Conservation (phyloP, 1,284 basidiomycete genomes). For the Puccinia horiana region DNA sequence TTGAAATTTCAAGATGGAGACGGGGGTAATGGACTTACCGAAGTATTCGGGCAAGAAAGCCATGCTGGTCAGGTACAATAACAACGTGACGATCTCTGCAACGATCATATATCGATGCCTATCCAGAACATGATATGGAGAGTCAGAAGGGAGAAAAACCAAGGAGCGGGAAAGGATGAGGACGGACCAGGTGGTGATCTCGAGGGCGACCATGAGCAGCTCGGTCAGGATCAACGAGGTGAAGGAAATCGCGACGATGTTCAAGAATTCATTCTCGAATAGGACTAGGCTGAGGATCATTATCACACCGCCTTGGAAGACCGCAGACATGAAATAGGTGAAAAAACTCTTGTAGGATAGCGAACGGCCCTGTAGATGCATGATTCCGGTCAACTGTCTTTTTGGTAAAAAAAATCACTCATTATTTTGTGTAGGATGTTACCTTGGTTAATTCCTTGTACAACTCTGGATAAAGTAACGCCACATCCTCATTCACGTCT, state of each 20-base stretch:
- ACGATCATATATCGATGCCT: slow-evolving; percentile 97
- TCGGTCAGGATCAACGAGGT: slow-evolving; percentile 95
- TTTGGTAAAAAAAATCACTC: not conserved
- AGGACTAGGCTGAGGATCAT: slow-evolving; percentile 96
- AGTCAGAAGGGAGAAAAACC: not conserved
- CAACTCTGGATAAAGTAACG: slow-evolving; percentile 91
- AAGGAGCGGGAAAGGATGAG: not conserved
- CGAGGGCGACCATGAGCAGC: slow-evolving; percentile 96
- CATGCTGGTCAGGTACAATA: slow-evolving; percentile 88
- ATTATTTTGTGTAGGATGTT: too few relatives aligned
- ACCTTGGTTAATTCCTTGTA: slow-evolving; percentile 98
- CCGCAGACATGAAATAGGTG: slow-evolving; percentile 93
- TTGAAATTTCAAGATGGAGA: not conserved
- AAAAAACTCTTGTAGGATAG: slow-evolving; percentile 97
- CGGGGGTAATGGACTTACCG: slow-evolving; percentile 65
- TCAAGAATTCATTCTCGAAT: slow-evolving; percentile 96
- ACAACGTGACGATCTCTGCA: slow-evolving; percentile 82
- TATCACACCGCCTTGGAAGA: slow-evolving; percentile 97
- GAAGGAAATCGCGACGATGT: slow-evolving; percentile 97
- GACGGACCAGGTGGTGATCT: slow-evolving; percentile 87
- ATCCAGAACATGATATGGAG: not conserved
- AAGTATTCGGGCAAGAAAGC: slow-evolving; percentile 95
- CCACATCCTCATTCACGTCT: slow-evolving; percentile 93
- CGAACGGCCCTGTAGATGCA: slow-evolving; percentile 71
- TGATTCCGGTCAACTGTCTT: not conserved